Conservation (phyloP, 1,139 yeast species). For the Pneumocystis jirovecii region DNA sequence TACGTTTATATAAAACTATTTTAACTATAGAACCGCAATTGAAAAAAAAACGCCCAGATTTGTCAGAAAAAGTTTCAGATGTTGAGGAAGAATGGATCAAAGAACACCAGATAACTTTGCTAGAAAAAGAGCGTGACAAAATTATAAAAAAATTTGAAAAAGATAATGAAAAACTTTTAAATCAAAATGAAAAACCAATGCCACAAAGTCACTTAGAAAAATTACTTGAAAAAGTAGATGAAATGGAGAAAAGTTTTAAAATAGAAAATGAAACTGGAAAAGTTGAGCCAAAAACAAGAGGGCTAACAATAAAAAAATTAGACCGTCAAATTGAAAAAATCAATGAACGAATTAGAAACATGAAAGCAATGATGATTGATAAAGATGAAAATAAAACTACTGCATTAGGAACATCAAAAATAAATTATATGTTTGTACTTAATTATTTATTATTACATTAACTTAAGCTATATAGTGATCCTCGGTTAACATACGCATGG, state of each 20-base stretch:
- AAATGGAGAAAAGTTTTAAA: constrained; percentile 28
- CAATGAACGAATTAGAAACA: constrained; percentile 55
- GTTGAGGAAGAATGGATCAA: constrained; percentile 30
- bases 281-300: constrained; percentile 37
- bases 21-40: constrained; percentile 46
- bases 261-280: constrained; percentile 48
- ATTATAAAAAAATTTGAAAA: constrained; percentile 49
- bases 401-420: constrained; percentile 81
- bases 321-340: constrained; percentile 56
- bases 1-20: constrained; percentile 57
- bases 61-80: constrained; percentile 59
- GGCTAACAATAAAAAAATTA: constrained; percentile 52
- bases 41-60: constrained; percentile 34
- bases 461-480: constrained; percentile 34
- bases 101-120: constrained; percentile 40
- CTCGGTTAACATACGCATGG: constrained; percentile 79
- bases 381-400: constrained; percentile 91
- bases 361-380: constrained; percentile 65
- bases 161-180: constrained; percentile 60
- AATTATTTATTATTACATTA: background rate
- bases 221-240: constrained; percentile 28
- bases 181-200: constrained; percentile 40
- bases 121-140: constrained; percentile 49
- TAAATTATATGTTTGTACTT: constrained; percentile 51
- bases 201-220: constrained; percentile 44